A percentile compares a stretch with the other conserved stretches of the same genome.
phyloP scores from a whole-genome alignment of 441 rosid genomes.

The Populus tomentosa region DNA sequence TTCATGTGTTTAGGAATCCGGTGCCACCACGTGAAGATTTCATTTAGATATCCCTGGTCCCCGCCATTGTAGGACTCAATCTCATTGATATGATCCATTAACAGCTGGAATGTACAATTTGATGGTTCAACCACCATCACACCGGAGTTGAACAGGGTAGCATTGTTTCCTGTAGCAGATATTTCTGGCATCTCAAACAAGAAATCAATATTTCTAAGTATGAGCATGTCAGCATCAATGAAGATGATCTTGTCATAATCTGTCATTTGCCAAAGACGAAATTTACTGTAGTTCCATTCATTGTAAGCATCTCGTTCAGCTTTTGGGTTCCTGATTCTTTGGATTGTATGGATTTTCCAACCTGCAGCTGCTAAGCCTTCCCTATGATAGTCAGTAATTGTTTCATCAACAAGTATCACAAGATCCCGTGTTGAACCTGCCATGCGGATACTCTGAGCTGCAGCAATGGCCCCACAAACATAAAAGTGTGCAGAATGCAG shows the following conservation, averaged over 20 bases:
- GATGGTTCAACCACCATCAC: constrained; percentile 86
- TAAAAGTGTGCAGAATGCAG: constrained; percentile 76
- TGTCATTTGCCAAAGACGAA: constrained; percentile 86
- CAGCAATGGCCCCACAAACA: constrained; percentile 85
- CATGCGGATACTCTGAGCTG: constrained; percentile 85
- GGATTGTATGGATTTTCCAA: constrained; percentile 71
- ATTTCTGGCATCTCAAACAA: constrained; percentile 88
- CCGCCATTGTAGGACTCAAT: constrained; percentile 87
- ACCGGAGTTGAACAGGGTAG: constrained; percentile 77
- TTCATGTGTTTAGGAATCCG: constrained; percentile 87
- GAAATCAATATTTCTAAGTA: constrained; percentile 75
- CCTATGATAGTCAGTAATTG: constrained; percentile 62
- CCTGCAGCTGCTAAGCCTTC: constrained; percentile 77
- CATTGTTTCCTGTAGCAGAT: constrained; percentile 70
- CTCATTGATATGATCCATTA: constrained; percentile 79
- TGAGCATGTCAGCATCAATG: constrained; percentile 81
- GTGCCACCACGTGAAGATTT: constrained; percentile 96
- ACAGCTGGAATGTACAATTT: constrained; percentile 65
- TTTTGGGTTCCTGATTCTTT: constrained; percentile 79
- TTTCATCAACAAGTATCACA: constrained; percentile 74
- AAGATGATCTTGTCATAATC: constrained; percentile 80
- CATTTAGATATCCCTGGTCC: constrained; percentile 86
- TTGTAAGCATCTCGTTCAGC: constrained; percentile 74
- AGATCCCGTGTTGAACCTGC: constrained; percentile 80
- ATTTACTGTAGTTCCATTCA: constrained; percentile 91